Evolutionary conservation across 345 rosid species (phyloP).

Genomic region (Populus pruinosa): DNA sequence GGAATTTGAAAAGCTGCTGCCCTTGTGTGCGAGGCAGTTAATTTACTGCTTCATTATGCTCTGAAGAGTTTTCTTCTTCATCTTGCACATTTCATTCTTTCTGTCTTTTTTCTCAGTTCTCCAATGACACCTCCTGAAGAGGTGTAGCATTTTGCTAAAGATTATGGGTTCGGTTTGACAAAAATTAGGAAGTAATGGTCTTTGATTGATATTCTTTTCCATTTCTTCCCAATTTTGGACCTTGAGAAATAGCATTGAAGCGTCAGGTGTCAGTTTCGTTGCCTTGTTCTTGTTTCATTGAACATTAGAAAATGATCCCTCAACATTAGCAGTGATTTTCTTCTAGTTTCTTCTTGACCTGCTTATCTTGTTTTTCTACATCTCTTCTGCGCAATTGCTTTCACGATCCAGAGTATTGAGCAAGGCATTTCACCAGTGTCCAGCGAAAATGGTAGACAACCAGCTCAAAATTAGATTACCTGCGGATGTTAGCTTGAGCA

Average conservation of each 20-base stretch:
- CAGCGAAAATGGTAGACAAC: conserved; percentile 24
- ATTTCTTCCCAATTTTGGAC: not conserved
- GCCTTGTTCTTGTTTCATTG: not conserved
- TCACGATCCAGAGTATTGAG: conserved; percentile 66
- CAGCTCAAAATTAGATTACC: conserved; percentile 25
- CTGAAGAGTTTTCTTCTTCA: not conserved
- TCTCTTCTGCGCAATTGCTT: conserved; percentile 3
- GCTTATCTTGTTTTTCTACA: not conserved
- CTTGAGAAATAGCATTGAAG: not conserved
- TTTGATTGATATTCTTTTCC: not conserved
- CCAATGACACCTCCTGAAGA: not conserved
- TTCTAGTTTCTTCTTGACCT: not conserved
- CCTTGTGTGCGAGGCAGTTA: not conserved
- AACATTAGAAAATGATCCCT: not conserved
- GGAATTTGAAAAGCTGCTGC: not conserved
- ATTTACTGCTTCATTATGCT: conserved; percentile 1
- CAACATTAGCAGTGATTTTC: conserved; percentile 6
- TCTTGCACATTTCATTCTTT: not conserved
- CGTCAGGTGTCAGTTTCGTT: not conserved
- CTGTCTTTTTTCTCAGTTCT: not conserved
- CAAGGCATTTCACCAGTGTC: conserved; percentile 60
- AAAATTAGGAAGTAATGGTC: not conserved
- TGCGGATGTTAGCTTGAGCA: conserved; percentile 15
- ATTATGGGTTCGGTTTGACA: not conserved
- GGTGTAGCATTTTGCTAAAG: not conserved